Percentiles rank a stretch among this genome's conserved stretches.
Evolutionary conservation across 345 rosid species (phyloP).

Genomic region (Camelina laxa): DNA sequence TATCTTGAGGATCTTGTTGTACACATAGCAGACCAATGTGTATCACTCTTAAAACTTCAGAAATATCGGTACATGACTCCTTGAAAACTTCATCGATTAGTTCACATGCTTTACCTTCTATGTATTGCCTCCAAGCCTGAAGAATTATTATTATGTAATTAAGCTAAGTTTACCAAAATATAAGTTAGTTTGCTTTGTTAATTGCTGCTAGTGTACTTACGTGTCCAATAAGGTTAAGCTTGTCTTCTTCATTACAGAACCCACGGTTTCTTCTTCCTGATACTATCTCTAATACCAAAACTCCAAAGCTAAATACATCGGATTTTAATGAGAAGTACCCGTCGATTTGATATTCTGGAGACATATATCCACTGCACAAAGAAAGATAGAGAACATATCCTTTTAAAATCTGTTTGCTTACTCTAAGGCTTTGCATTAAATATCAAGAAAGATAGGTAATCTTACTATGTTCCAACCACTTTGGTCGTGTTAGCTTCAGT

Average conservation of each 20-base stretch:
- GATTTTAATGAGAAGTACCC: constrained; percentile 45
- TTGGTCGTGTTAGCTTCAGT: constrained; percentile 44
- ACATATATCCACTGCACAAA: constrained; percentile 45
- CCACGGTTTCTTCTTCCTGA: constrained; percentile 46
- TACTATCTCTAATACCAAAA: constrained; percentile 44
- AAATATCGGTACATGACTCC: constrained; percentile 34
- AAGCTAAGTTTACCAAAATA: not conserved
- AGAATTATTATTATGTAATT: not conserved
- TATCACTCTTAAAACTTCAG: constrained; percentile 42
- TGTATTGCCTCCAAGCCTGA: constrained; percentile 51
- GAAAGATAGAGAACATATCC: not conserved
- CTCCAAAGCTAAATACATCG: constrained; percentile 47
- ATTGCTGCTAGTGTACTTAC: constrained; percentile 49
- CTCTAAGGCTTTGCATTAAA: not conserved
- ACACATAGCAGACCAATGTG: constrained; percentile 46
- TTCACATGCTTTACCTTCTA: constrained; percentile 35
- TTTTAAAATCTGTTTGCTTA: too few species aligned
- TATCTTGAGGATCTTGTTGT: constrained; percentile 44
- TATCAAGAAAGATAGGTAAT: constrained; percentile 6
- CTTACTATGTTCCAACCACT: constrained; percentile 50
- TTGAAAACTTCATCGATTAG: constrained; percentile 37
- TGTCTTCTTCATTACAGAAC: constrained; percentile 40
- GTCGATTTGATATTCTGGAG: constrained; percentile 45
- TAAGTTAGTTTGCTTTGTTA: not conserved
- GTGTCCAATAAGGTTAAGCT: constrained; percentile 77